Conservation (phyloP, 306 rosid genomes). For the Pyrus communis region DNA sequence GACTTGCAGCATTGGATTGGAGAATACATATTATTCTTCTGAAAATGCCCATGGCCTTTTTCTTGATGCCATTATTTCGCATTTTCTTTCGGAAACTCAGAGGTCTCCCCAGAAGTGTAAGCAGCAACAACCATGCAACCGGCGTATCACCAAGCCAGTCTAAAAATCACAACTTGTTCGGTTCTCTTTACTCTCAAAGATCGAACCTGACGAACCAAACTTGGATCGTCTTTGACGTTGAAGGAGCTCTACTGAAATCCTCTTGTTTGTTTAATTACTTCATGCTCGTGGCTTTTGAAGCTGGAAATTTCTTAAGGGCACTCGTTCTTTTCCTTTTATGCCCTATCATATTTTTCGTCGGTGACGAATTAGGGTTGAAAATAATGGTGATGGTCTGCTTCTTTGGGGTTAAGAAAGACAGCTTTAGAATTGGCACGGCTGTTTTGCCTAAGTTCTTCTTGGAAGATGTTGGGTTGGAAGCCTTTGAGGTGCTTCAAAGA, state of each 20-base stretch:
- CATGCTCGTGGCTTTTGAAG: slow-evolving; percentile 91
- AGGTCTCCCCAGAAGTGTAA: slow-evolving; percentile 26
- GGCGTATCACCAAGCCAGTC: neutral
- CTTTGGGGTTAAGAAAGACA: slow-evolving; percentile 62
- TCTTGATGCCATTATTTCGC: slow-evolving; percentile 40
- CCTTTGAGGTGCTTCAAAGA: slow-evolving; percentile 37
- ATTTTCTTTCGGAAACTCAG: slow-evolving; percentile 39
- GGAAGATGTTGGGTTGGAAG: slow-evolving; percentile 67
- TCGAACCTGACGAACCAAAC: slow-evolving; percentile 35
- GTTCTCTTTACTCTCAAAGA: slow-evolving; percentile 28
- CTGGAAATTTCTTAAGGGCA: slow-evolving; percentile 55
- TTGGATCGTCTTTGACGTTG: slow-evolving; percentile 57
- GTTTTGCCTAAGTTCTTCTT: slow-evolving; percentile 73
- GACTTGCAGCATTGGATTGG: neutral
- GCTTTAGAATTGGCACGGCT: slow-evolving; percentile 51
- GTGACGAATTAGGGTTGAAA: slow-evolving; percentile 46
- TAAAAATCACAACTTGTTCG: slow-evolving; percentile 25
- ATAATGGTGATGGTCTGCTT: slow-evolving; percentile 73
- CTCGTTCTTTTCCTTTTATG: slow-evolving; percentile 34
- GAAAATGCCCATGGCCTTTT: slow-evolving; percentile 34
- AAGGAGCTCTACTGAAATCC: slow-evolving; percentile 51
- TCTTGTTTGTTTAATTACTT: slow-evolving; percentile 59
- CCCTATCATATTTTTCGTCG: slow-evolving; percentile 48
- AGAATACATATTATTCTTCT: neutral
- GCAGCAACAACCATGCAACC: slow-evolving; percentile 27